Percentiles rank a stretch among this genome's conserved stretches.
These are phyloP conservation scores for Chaetomium cochliodes DNA, from an alignment of 495 filamentous ascomycete species.

Conservation along the genomic window DNA sequence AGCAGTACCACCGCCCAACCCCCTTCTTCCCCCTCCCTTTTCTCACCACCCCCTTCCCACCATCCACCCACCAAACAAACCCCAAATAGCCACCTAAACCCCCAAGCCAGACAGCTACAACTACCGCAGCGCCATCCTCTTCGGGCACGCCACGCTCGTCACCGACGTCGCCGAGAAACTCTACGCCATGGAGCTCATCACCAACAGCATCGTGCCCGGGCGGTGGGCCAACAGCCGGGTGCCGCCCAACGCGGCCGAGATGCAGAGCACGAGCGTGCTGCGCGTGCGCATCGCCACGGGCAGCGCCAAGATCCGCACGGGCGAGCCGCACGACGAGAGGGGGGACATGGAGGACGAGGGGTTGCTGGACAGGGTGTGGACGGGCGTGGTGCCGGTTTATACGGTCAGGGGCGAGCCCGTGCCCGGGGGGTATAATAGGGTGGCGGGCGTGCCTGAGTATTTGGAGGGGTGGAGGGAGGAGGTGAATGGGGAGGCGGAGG, in stretches of 20 bases:
- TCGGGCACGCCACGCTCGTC: conserved; percentile 71
- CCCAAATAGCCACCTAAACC: too few relatives aligned
- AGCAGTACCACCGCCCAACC: too few relatives aligned
- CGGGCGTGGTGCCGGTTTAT: conserved; percentile 78
- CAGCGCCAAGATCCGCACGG: conserved; percentile 74
- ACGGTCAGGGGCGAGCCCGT: conserved; percentile 66
- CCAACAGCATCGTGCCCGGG: conserved; percentile 64
- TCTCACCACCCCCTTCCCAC: too few relatives aligned
- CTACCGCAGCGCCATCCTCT: conserved; percentile 79
- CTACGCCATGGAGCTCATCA: conserved; percentile 81
- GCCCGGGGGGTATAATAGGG: conserved; percentile 58
- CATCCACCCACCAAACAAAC: too few relatives aligned
- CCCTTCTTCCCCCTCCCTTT: too few relatives aligned
- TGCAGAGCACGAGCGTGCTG: conserved; percentile 74
- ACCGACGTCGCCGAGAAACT: conserved; percentile 67
- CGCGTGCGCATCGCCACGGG: conserved; percentile 67
- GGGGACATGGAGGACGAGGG: conserved; percentile 64
- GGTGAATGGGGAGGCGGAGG: conserved; percentile 53
- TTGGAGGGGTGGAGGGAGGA: conserved; percentile 56
- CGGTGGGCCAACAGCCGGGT: conserved; percentile 70
- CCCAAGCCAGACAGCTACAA: conserved; percentile 70
- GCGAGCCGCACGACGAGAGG: conserved; percentile 66
- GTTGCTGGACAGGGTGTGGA: conserved; percentile 65
- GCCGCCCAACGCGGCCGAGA: conserved; percentile 72
- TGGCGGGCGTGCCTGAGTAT: conserved; percentile 63